Evolutionary conservation across 148 eudicot genomes (phyloP).

Genomic region (Fagopyrum homotropicum): DNA sequence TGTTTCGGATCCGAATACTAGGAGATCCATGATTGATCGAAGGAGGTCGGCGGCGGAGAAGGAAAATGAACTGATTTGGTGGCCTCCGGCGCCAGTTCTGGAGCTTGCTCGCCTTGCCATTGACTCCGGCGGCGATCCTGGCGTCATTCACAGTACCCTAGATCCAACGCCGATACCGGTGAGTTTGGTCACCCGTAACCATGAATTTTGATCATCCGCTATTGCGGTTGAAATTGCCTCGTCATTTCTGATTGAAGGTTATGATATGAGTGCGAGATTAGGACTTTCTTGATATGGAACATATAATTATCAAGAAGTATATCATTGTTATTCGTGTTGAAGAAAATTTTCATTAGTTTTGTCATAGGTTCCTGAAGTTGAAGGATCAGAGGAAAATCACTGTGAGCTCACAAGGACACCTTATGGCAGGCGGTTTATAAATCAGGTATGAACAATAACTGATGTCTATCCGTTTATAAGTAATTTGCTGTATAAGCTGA

Average conservation of each 20-base stretch:
- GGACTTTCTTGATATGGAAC: not conserved
- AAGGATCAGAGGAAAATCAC: conserved; percentile 56
- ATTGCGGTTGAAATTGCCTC: not conserved
- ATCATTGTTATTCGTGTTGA: not conserved
- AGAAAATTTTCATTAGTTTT: not conserved
- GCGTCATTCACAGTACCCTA: conserved; percentile 40
- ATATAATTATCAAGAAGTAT: too few species aligned
- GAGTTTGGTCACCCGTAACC: conserved; percentile 12
- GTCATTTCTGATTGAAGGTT: not conserved
- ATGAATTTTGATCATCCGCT: not conserved
- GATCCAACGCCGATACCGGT: conserved; percentile 65
- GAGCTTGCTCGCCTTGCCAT: conserved; percentile 77
- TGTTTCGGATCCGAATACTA: not conserved
- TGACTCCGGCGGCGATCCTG: conserved; percentile 78
- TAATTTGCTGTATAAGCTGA: not conserved
- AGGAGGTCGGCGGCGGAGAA: not conserved
- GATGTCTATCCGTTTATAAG: not conserved
- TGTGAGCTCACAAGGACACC: conserved; percentile 95
- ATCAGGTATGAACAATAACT: conserved; percentile 45
- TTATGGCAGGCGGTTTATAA: conserved; percentile 82
- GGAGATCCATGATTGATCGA: conserved; percentile 15
- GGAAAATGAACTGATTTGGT: conserved; percentile 51
- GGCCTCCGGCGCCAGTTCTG: conserved; percentile 64
- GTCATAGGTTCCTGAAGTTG: conserved; percentile 87
- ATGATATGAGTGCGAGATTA: not conserved